Base-by-base conservation (phyloP, 176 grass and related monocot species). In the Musa itinerans region DNA sequence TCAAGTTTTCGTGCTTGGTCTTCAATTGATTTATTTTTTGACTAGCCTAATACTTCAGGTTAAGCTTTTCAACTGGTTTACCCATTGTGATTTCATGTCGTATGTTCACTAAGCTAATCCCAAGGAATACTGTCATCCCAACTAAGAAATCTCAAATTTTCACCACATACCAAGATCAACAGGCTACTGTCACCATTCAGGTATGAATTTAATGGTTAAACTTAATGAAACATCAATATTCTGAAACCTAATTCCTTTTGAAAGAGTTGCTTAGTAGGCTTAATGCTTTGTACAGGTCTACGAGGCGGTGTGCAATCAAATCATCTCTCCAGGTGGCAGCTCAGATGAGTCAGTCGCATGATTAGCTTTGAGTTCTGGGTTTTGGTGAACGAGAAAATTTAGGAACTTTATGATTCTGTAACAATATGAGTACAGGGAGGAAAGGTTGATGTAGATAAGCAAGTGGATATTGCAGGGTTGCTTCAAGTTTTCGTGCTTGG, bases 91-190 rank as follows among this genome's bases (percentile, higher is more conserved):
- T 27, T 27, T 27, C 26, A 27, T 27, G 25, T 25, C 25, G 1
- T 29, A 29, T 29, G 29, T 34, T 34, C 29, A n/a, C n/a, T n/a
- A n/a, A n/a, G n/a, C n/a, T n/a, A n/a, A n/a, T n/a, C n/a, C 89
- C 86, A 1, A 86, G 89, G 79, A 92, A 92, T 70, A 89, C 83
- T 0, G 83, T 89, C 9, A 92, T 92, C 72, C 90, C 90, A 16
- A 85, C 86, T 68, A 92, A 87, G 81, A 89, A 89, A 85, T 86
- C 86, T 2, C 87, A 85, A 74, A 87, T 89, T 67, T 89, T 92
- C 87, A 89, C 90, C 56, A 89, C 90, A 68, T 87, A 89, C 81
- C 83, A 86, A 78, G 86, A 87, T 52, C 86, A 92, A 68, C 90
- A 92, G 81, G 87, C 87, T 62, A 92, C 81, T 20, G 86, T 89